Evolutionary conservation across 2,329 filamentous ascomycete genomes (phyloP), one percentile per base, ranked within the genome.

Genomic region (Dactylonectria macrodidyma): DNA sequence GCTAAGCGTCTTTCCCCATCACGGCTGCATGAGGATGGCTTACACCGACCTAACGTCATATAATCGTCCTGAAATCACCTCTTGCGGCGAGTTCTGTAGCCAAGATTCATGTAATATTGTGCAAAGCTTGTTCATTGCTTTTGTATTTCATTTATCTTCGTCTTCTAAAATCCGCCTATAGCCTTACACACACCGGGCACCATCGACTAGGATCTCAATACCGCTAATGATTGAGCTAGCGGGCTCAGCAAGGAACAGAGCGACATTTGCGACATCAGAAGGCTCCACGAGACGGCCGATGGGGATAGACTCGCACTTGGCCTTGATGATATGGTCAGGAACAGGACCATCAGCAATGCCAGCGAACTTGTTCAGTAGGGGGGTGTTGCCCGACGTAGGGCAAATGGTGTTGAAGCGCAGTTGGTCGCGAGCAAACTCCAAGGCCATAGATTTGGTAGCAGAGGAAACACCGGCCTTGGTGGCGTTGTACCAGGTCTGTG

Each of bases 241-340:
- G 7, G 26, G 26, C 26, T 73, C 69, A 16, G 69, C 66, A 9
- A 71, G 59, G 62, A 70, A 72, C 11, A 71, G 62, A 4, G 69
- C 69, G 12, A 71, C 69, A n/a, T 73, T 73, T 19, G 71, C 69
- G 19, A 73, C 71, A 60, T 73, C 66, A 16, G 66, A 71, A 22
- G 69, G 69, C 62, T 71, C 69, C 3, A 69, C 66, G 8, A 73
- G 68, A 12, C 66, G 68, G 10, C 69, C 71, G 16, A 72, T 71
- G 7, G 71, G 71, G n/a, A 73, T 73, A 11, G 66, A 69, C 6
- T 62, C 69, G 19, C 69, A 73, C 61, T 71, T 71, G 16, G 62
- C 69, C 64, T 68, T 68, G 60, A 72, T 67, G 24, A 72, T 72
- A 0, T 71, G 66, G 9, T 56, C 66, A 1, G 69, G 68, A 6